Percentiles rank a stretch among this genome's conserved stretches.
Conservation (phyloP, 176 grass and related monocot species). For the Hyparrhenia diplandra region DNA sequence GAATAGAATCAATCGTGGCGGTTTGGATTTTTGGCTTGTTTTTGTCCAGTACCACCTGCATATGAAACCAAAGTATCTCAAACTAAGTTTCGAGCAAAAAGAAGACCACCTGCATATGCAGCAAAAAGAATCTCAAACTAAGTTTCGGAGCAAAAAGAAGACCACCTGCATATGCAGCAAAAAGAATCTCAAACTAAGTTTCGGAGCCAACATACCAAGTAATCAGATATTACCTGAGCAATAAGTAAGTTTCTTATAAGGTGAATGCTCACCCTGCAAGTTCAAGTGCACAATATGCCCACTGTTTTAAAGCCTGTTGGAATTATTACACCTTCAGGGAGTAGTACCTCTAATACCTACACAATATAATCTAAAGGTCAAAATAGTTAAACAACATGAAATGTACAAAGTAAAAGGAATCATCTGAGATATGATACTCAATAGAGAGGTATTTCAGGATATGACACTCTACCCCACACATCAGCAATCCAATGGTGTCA, state of each 20-base stretch:
- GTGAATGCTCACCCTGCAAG: constrained; percentile 72
- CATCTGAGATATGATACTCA: too few relatives aligned
- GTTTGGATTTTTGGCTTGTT: constrained; percentile 95
- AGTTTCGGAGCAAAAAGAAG: too few relatives aligned
- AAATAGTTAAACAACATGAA: constrained; percentile 28
- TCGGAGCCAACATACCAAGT: neutral
- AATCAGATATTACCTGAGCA: constrained; percentile 55
- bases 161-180: neutral
- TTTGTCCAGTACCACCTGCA: constrained; percentile 85
- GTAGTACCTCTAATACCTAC: constrained; percentile 77
- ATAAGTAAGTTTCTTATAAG: constrained; percentile 86
- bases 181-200: neutral
- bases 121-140: neutral
- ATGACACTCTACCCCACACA: too few relatives aligned
- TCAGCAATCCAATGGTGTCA: too few relatives aligned
- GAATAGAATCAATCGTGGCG: constrained; percentile 75
- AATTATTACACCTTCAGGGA: constrained; percentile 71
- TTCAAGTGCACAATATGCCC: constrained; percentile 85
- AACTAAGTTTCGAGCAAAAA: too few relatives aligned
- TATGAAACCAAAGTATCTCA: neutral
- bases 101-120: too few relatives aligned
- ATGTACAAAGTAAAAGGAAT: neutral
- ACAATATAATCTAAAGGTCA: constrained; percentile 24
- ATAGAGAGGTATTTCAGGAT: too few relatives aligned
- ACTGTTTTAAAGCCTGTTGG: constrained; percentile 85